Conservation (phyloP, 2,329 filamentous ascomycete genomes). For the Fusarium euwallaceae region DNA sequence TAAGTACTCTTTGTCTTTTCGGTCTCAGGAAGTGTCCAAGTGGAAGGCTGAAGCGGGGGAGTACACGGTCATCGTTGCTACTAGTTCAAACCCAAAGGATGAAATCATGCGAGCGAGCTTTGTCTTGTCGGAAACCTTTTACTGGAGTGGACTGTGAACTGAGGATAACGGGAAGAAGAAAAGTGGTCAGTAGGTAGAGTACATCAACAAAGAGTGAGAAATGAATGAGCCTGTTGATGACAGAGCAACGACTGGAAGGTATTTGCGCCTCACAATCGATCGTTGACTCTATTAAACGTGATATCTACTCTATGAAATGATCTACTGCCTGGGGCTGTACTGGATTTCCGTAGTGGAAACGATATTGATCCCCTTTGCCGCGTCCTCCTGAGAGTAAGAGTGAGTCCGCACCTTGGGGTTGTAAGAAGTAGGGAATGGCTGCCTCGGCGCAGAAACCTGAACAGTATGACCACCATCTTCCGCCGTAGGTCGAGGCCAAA, state of each 20-base stretch:
- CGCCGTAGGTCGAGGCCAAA: slow-evolving; percentile 28
- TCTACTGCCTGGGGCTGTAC: slow-evolving; percentile 28
- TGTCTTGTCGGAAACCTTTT: slow-evolving; percentile 12
- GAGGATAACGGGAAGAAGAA: background rate
- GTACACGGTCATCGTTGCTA: slow-evolving; percentile 34
- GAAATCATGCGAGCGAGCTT: slow-evolving; percentile 26
- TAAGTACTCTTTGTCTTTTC: slow-evolving; percentile 37
- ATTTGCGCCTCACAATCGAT: background rate
- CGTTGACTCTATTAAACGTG: background rate
- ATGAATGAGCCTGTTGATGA: background rate
- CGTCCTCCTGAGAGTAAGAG: background rate
- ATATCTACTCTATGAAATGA: background rate
- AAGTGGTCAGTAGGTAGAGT: background rate
- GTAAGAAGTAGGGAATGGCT: background rate
- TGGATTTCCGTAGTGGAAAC: slow-evolving; percentile 30
- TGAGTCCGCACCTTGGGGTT: background rate
- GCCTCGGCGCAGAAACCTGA: slow-evolving; percentile 13
- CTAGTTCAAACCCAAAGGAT: slow-evolving; percentile 34
- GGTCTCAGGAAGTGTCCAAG: slow-evolving; percentile 29
- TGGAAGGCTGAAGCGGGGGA: slow-evolving; percentile 39
- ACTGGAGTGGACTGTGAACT: slow-evolving; percentile 28
- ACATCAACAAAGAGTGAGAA: background rate
- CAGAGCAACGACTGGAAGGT: too few species aligned
- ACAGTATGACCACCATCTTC: slow-evolving; percentile 18
- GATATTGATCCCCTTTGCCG: slow-evolving; percentile 25